Evolutionary conservation across 2,329 filamentous ascomycete genomes (phyloP).

Genomic region (Clathrospora elynae): DNA sequence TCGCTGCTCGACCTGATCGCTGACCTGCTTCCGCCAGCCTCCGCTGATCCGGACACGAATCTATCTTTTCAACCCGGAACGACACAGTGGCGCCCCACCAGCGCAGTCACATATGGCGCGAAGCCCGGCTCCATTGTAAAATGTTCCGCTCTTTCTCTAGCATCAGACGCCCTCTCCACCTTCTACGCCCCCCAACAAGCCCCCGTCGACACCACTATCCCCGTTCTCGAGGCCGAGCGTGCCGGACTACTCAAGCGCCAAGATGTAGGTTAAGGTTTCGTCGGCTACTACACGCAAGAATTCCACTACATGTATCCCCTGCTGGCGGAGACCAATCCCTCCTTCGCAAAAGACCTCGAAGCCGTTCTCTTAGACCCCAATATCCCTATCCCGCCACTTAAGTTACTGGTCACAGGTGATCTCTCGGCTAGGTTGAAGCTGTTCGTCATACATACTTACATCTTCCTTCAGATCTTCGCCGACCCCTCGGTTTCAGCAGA

Average conservation of each 20-base stretch:
- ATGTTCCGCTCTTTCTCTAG: background rate
- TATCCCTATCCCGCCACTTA: background rate
- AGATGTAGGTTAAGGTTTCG: background rate
- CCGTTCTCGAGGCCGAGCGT: background rate
- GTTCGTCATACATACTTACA: constrained; percentile 7
- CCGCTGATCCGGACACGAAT: too few relatives aligned
- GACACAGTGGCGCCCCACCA: too few relatives aligned
- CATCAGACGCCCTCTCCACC: background rate
- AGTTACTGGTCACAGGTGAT: background rate
- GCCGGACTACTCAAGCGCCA: background rate
- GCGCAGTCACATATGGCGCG: too few relatives aligned
- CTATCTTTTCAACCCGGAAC: too few relatives aligned
- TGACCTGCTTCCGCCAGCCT: background rate
- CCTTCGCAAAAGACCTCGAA: constrained; percentile 1
- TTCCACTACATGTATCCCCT: constrained; percentile 2
- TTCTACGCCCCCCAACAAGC: background rate
- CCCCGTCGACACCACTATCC: background rate
- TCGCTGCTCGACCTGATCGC: background rate
- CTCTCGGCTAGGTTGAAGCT: background rate
- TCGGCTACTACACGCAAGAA: background rate
- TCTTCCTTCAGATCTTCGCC: constrained; percentile 1
- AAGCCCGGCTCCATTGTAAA: too few relatives aligned
- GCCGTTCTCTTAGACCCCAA: background rate
- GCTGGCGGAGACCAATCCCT: background rate
- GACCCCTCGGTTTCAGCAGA: background rate